A percentile compares a stretch with the other conserved stretches of the same genome.
phyloP scores from a whole-genome alignment of 768 basidiomycete species.

The Phlebiopsis gigantea region DNA sequence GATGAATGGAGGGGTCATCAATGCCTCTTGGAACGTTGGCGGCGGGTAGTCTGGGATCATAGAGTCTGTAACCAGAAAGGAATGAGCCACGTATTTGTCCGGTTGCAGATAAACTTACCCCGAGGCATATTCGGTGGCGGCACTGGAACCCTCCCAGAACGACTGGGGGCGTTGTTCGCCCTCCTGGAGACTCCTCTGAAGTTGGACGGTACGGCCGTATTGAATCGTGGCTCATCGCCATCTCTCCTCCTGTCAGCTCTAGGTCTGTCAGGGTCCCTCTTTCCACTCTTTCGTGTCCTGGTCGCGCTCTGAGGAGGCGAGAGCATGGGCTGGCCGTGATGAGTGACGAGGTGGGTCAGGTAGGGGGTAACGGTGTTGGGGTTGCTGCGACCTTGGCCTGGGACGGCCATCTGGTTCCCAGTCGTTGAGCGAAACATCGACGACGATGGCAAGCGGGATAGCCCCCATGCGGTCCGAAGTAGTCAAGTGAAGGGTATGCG shows the following conservation, averaged over 20 bases:
- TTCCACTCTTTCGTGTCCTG: conserved; percentile 36
- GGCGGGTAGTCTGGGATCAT: conserved; percentile 61
- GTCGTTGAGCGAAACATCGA: conserved; percentile 14
- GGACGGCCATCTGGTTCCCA: conserved; percentile 11
- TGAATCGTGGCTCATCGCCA: conserved; percentile 25
- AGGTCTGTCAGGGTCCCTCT: conserved; percentile 5
- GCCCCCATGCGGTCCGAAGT: conserved; percentile 6
- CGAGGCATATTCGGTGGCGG: background rate
- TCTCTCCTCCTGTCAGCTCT: conserved; percentile 30
- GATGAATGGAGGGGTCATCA: conserved; percentile 19
- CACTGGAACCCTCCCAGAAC: background rate
- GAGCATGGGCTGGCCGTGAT: conserved; percentile 47
- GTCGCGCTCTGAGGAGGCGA: conserved; percentile 48
- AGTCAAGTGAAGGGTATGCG: conserved; percentile 1
- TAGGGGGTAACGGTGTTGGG: conserved; percentile 40
- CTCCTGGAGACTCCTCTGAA: conserved; percentile 7
- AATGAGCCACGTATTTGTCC: no score
- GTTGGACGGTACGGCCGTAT: conserved; percentile 14
- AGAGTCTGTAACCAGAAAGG: conserved; percentile 12
- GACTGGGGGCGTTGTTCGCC: background rate
- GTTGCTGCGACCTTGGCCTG: conserved; percentile 21
- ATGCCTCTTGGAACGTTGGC: conserved; percentile 71
- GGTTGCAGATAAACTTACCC: no score
- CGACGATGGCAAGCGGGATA: conserved; percentile 9
- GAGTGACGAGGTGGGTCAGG: conserved; percentile 50